Percentiles rank a stretch among this genome's conserved stretches.
Conservation (phyloP, 2,329 filamentous ascomycete species). For the Scorias spongiosa region DNA sequence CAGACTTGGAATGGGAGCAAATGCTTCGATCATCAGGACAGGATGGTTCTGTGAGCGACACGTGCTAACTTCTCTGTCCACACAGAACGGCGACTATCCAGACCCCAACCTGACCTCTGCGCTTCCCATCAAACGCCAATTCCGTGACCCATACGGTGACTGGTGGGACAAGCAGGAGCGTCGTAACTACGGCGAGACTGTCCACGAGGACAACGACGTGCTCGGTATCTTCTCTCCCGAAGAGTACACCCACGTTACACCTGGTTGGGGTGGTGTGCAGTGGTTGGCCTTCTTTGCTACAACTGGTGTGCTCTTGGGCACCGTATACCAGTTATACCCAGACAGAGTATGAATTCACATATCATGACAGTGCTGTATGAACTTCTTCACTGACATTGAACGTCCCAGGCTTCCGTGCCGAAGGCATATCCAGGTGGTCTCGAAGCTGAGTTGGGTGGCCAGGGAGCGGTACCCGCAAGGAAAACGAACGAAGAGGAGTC, state of each 20-base stretch:
- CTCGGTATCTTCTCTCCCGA: constrained; percentile 79
- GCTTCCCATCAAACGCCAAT: constrained; percentile 64
- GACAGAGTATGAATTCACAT: constrained; percentile 21
- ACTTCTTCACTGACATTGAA: constrained; percentile 1
- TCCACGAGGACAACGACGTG: constrained; percentile 92
- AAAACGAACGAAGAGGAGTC: constrained; percentile 9
- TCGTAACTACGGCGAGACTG: constrained; percentile 88
- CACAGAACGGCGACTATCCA: constrained; percentile 59
- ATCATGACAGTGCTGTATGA: neutral
- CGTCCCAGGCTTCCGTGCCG: constrained; percentile 22
- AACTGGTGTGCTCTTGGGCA: constrained; percentile 25
- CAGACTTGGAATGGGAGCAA: no score
- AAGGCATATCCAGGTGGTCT: constrained; percentile 32
- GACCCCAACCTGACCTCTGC: constrained; percentile 44
- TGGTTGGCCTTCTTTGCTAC: constrained; percentile 23
- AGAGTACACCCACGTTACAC: constrained; percentile 71
- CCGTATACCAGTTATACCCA: constrained; percentile 27
- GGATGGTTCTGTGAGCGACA: no score
- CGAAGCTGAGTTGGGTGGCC: constrained; percentile 33
- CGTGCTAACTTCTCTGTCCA: constrained; percentile 14
- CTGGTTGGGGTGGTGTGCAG: constrained; percentile 53
- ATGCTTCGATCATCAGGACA: no score
- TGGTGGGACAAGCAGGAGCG: constrained; percentile 98
- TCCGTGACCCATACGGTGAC: constrained; percentile 79
- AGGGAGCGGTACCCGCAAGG: constrained; percentile 20